A percentile compares a stretch with the other conserved stretches of the same genome.
Conservation (phyloP, 805 yeast genomes). For the Candida railenensis region DNA sequence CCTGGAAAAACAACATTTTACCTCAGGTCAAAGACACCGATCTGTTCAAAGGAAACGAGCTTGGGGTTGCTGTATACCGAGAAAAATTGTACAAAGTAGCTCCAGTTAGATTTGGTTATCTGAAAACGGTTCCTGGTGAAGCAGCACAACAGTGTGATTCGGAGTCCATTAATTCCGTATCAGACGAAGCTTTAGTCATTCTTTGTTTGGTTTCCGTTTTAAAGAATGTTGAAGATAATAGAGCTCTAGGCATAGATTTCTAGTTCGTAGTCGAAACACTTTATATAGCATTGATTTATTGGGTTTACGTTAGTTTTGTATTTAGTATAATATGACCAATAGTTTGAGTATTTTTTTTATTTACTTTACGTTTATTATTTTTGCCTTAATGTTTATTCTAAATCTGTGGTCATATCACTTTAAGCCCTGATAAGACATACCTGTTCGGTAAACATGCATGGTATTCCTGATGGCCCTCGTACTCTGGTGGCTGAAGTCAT, state of each 20-base stretch:
- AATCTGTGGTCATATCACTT: no score
- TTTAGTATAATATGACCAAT: no score
- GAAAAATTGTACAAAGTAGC: background rate
- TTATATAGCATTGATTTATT: no score
- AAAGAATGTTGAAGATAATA: background rate
- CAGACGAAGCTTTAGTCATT: background rate
- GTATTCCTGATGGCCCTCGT: no score
- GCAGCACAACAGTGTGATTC: background rate
- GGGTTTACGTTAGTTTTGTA: no score
- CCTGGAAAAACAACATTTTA: background rate
- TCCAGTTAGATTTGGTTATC: background rate
- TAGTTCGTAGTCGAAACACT: no score
- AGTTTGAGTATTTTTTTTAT: no score
- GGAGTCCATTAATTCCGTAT: conserved; percentile 1
- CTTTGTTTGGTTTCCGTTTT: background rate
- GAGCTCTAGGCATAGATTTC: background rate
- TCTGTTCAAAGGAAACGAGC: background rate
- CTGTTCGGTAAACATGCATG: no score
- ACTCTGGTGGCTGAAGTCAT: no score
- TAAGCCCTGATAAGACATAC: no score
- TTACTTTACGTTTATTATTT: no score
- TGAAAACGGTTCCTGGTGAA: background rate
- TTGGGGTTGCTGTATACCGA: background rate
- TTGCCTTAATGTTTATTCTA: no score
- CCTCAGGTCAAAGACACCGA: background rate